Evolutionary conservation across 108 stramenopile genomes (phyloP).

Genomic region (Schizochytrium sp.): DNA sequence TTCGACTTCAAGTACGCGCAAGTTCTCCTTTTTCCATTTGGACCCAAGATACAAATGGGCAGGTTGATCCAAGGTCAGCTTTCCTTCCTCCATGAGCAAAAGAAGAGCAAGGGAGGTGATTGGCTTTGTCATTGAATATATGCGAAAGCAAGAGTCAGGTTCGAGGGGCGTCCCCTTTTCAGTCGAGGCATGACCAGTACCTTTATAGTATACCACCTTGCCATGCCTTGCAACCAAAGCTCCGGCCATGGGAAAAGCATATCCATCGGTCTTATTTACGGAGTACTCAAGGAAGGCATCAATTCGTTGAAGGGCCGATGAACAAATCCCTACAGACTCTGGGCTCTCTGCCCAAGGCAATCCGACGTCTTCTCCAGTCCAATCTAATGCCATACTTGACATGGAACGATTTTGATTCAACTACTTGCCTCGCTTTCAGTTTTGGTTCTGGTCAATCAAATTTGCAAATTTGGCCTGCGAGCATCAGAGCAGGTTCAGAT

Average conservation of each 20-base stretch:
- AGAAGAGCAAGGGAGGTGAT: slow-evolving; percentile 63
- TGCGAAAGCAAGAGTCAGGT: slow-evolving; percentile 61
- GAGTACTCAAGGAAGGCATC: neutral
- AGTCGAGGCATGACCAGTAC: neutral
- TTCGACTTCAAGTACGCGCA: slow-evolving; percentile 10
- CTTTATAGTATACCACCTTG: slow-evolving; percentile 56
- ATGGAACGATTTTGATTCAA: neutral
- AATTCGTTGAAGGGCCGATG: neutral
- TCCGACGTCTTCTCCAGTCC: slow-evolving; percentile 39
- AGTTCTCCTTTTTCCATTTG: neutral
- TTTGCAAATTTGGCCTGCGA: neutral
- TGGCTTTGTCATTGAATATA: slow-evolving; percentile 68
- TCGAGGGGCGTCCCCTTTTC: slow-evolving; percentile 38
- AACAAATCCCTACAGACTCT: neutral
- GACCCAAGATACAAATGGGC: slow-evolving; percentile 58
- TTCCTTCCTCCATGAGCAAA: slow-evolving; percentile 60
- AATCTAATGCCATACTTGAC: neutral
- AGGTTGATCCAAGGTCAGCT: slow-evolving; percentile 61
- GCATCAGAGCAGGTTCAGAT: neutral
- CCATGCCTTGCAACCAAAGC: slow-evolving; percentile 16
- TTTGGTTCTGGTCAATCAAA: too few species aligned
- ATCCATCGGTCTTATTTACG: neutral
- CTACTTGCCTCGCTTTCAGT: neutral
- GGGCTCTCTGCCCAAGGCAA: slow-evolving; percentile 38
- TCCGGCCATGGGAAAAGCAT: slow-evolving; percentile 32